phyloP scores from a whole-genome alignment of 306 rosid genomes.

The Cajanus cajan region DNA sequence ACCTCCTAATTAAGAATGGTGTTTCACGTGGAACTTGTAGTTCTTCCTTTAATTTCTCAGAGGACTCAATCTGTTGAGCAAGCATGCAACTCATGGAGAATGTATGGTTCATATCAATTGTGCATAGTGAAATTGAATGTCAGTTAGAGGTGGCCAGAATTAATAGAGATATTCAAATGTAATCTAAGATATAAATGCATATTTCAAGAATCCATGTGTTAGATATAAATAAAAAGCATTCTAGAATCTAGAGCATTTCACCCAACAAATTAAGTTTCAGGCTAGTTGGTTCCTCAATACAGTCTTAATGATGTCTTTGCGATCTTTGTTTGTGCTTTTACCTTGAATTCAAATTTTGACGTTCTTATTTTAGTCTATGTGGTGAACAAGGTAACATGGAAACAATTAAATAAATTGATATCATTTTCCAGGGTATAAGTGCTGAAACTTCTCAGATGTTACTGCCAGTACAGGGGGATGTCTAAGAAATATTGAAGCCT shows the following conservation, averaged over 20 bases:
- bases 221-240: conserved; percentile 1
- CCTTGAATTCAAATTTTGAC: not conserved
- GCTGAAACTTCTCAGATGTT: conserved; percentile 2
- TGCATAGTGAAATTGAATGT: conserved; percentile 35
- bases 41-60: conserved; percentile 57
- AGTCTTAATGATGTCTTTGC: not conserved
- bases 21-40: conserved; percentile 49
- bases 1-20: conserved; percentile 28
- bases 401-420: not conserved
- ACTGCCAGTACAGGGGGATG: conserved; percentile 8
- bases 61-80: conserved; percentile 46
- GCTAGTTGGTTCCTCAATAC: not conserved
- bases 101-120: conserved; percentile 13
- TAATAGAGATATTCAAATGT: conserved; percentile 21
- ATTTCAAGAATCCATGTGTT: conserved; percentile 29
- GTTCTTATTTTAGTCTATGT: not conserved
- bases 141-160: conserved; percentile 31
- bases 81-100: conserved; percentile 17
- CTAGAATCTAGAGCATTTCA: conserved; percentile 8
- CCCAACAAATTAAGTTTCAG: not conserved
- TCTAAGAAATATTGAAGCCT: too few species aligned
- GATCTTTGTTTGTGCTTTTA: not conserved
- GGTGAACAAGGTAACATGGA: not conserved
- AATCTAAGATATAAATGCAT: conserved; percentile 31
- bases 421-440: not conserved